Percentiles rank a stretch among this genome's conserved stretches.
These are phyloP conservation scores for Podospora conica DNA, from an alignment of 495 filamentous ascomycete species.

Conservation along the genomic window DNA sequence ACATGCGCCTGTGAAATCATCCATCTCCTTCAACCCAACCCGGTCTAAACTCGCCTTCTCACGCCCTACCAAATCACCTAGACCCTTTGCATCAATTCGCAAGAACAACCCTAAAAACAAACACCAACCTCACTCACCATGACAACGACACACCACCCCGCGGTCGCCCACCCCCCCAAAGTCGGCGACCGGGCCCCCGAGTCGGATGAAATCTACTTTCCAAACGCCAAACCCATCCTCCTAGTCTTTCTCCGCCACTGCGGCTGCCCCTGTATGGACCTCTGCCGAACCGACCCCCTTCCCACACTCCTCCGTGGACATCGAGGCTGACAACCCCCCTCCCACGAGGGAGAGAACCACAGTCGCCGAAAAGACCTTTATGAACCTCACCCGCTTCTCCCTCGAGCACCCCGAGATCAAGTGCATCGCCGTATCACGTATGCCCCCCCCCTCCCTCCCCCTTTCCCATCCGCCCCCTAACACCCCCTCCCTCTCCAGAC, in stretches of 20 bases:
- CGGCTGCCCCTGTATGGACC: conserved; percentile 51
- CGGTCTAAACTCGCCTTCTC: too few species aligned
- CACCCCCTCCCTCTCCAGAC: conserved; percentile 14
- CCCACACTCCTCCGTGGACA: neutral
- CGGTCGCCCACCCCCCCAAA: conserved; percentile 31
- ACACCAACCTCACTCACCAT: neutral
- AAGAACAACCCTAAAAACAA: neutral
- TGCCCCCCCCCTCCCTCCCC: neutral
- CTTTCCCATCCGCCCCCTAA: neutral
- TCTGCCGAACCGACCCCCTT: neutral
- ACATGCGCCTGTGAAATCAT: neutral
- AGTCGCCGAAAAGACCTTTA: conserved; percentile 58
- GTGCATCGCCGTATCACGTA: conserved; percentile 52
- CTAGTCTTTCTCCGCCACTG: conserved; percentile 56
- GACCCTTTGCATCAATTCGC: neutral
- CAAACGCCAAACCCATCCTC: conserved; percentile 42
- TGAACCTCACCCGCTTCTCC: conserved; percentile 40
- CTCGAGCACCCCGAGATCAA: conserved; percentile 39
- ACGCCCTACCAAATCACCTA: neutral
- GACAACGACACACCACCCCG: neutral
- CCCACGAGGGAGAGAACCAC: neutral
- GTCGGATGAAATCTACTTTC: conserved; percentile 38
- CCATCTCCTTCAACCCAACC: neutral
- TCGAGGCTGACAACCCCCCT: neutral
- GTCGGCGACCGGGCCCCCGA: conserved; percentile 45